Evolutionary conservation across 73 alveolate genomes (phyloP), one percentile per base, ranked within the genome.

Genomic region (Paramecium caudatum): DNA sequence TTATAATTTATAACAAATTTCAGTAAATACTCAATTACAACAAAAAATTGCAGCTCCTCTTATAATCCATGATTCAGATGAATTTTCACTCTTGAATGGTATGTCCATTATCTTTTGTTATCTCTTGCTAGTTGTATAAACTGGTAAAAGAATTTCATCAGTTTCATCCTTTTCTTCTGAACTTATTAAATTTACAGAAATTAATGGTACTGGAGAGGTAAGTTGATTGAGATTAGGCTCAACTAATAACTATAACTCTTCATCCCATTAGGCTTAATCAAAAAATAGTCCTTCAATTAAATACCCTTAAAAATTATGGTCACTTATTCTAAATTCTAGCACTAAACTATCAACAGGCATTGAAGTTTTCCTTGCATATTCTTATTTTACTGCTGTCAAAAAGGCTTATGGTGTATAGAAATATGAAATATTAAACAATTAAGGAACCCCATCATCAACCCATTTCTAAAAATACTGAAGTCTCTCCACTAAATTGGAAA

Each of bases 181-280:
- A n/a, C 48, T 65, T 10, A 49, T 30, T 36, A 65, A 43, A 23
- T 55, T 55, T 32, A 97, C 91, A 96, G 98, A 95, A 30, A 97
- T 96, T 70, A 90, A 94, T 9, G 99, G 99, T 94, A 96, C 94
- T 36, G 91, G 70, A 13, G 96, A 94, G 70, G 82, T 95, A 46
- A 96, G 91, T 23, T 95, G 96, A 93, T 97, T 97, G 34, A 99
- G 99, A 68, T 91, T 82, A 63, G 99, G 95, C 43, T 61, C 90
- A 25, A 62, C 84, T 33, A 86, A 23, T 9, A 8, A 63, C 17
- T 91, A 70, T 19, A 90, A 68, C 50, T 95, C 98, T 41, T 94
- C 68, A 92, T 98, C 98, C 99, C 99, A 99, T 63, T 99, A 94
- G 49, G 99, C 98, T 36, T 99, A 99, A 92, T 99, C 99, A 69